A percentile compares a stretch with the other conserved stretches of the same genome.
These are phyloP conservation scores for Magnolia changhungtana DNA, from an alignment of 164 flowering plant genomes.

Conservation along the genomic window DNA sequence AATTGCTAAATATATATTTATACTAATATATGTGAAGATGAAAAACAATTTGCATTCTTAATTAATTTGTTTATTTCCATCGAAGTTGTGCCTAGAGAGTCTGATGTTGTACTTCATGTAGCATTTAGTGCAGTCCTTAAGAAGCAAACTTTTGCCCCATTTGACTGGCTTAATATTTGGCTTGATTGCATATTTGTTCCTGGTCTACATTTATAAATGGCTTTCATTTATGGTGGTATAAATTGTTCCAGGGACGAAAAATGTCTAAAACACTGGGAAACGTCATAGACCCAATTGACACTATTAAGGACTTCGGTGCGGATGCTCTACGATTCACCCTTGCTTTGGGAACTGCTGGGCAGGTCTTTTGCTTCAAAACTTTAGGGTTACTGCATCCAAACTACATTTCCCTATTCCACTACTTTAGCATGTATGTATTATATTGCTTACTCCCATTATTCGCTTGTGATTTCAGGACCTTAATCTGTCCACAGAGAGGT, in stretches of 20 bases:
- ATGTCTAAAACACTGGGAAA: slow-evolving; percentile 96
- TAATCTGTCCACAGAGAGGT: slow-evolving; percentile 80
- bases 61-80: too few relatives aligned
- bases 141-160: background rate
- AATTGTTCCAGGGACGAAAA: slow-evolving; percentile 71
- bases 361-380: slow-evolving; percentile 46
- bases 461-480: slow-evolving; percentile 61
- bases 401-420: background rate
- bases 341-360: slow-evolving; percentile 93
- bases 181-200: background rate
- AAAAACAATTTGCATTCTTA: too few relatives aligned
- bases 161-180: background rate
- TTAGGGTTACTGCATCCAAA: slow-evolving; percentile 3
- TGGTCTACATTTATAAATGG: background rate
- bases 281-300: slow-evolving; percentile 90
- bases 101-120: too few relatives aligned
- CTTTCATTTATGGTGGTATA: background rate
- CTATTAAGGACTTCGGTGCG: slow-evolving; percentile 81
- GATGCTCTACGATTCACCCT: slow-evolving; percentile 90
- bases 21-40: too few relatives aligned
- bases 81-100: too few relatives aligned
- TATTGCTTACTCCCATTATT: background rate
- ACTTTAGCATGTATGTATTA: background rate
- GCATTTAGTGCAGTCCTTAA: too few relatives aligned
- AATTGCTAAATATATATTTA: too few relatives aligned